These are phyloP conservation scores for Hypoxylon intermedium DNA, from an alignment of 495 filamentous ascomycete genomes.

Conservation along the genomic window DNA sequence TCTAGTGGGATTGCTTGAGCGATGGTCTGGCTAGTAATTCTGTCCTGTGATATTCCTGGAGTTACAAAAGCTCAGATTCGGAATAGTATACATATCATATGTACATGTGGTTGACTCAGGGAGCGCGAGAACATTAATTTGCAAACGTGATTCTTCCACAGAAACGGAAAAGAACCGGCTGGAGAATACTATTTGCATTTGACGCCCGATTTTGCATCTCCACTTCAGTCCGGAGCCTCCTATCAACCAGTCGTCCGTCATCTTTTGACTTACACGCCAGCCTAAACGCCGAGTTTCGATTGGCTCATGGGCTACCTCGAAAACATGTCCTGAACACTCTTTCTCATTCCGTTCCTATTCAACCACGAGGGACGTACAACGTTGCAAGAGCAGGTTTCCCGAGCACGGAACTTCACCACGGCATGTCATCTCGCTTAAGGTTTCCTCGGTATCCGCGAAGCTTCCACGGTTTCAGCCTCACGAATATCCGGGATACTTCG, in stretches of 20 bases:
- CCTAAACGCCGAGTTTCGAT: conserved; percentile 3
- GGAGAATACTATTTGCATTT: conserved; percentile 3
- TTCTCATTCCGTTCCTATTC: background rate
- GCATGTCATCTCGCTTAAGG: background rate
- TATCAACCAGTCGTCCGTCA: conserved; percentile 11
- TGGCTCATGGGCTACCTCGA: background rate
- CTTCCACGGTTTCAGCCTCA: background rate
- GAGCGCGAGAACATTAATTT: too few relatives aligned
- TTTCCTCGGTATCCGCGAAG: background rate
- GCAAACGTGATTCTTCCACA: too few relatives aligned
- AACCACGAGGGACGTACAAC: too few relatives aligned
- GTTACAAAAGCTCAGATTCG: background rate
- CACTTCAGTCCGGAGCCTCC: conserved; percentile 23
- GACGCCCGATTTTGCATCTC: conserved; percentile 9
- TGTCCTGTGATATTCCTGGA: background rate
- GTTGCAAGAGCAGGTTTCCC: background rate
- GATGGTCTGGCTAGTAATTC: background rate
- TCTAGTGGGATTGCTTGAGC: background rate
- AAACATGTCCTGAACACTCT: background rate
- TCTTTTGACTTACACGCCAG: conserved; percentile 13
- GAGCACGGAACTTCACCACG: background rate
- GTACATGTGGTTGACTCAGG: background rate
- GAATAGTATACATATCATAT: background rate
- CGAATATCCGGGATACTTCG: background rate
- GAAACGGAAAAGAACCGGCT: too few relatives aligned